Conservation (phyloP, 2,329 filamentous ascomycete species). For the Verticillium tricorpus region DNA sequence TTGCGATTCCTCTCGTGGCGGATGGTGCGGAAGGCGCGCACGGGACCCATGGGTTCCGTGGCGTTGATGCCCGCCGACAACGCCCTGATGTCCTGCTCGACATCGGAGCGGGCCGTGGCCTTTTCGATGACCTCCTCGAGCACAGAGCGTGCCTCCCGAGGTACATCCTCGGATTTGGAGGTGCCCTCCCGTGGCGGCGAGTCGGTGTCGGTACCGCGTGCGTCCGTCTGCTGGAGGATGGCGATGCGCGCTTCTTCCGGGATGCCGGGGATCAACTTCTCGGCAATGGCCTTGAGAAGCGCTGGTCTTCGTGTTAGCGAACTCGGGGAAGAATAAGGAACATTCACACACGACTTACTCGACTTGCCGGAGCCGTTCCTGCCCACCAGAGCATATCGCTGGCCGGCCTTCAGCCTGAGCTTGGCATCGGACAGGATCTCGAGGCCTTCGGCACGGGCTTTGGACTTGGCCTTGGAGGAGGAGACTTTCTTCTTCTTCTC, state of each 20-base stretch:
- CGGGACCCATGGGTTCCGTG: constrained; percentile 50
- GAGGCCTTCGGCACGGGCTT: constrained; percentile 38
- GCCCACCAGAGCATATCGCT: constrained; percentile 73
- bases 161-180: neutral
- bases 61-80: constrained; percentile 57
- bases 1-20: constrained; percentile 58
- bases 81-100: constrained; percentile 58
- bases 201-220: constrained; percentile 25
- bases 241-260: constrained; percentile 60
- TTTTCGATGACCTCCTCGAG: constrained; percentile 64
- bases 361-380: constrained; percentile 82
- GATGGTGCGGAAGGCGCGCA: constrained; percentile 57
- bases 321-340: neutral
- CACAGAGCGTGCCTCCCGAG: constrained; percentile 36
- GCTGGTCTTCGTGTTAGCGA: constrained; percentile 35
- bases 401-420: constrained; percentile 66
- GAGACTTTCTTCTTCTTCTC: constrained; percentile 19
- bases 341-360: constrained; percentile 41
- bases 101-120: constrained; percentile 49
- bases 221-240: constrained; percentile 63
- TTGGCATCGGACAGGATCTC: constrained; percentile 69
- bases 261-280: constrained; percentile 75
- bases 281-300: constrained; percentile 68
- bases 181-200: constrained; percentile 16
- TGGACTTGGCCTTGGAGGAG: constrained; percentile 47